A percentile compares a stretch with the other conserved stretches of the same genome.
Evolutionary conservation across 768 basidiomycete genomes (phyloP).

Genomic region (Phanerochaete sordida): DNA sequence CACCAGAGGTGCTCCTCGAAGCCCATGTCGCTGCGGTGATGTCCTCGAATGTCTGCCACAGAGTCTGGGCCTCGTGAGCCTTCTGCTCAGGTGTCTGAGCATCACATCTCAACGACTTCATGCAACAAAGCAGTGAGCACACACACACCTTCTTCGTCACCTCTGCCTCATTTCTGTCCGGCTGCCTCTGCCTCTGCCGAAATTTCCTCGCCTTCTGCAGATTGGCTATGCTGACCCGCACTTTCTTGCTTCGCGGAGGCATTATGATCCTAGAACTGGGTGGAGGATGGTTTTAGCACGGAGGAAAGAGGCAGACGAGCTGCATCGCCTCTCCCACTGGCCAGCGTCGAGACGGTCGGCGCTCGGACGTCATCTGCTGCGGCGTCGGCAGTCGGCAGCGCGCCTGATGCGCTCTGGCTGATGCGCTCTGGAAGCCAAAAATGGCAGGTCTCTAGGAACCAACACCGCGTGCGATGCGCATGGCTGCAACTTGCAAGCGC

Average conservation of each 20-base stretch:
- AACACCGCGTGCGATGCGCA: background rate
- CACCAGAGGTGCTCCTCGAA: background rate
- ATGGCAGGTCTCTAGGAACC: background rate
- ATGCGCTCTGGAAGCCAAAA: background rate
- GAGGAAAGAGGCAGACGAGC: background rate
- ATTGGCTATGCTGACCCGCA: background rate
- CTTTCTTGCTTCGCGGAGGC: background rate
- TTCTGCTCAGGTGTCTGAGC: background rate
- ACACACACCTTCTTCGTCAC: background rate
- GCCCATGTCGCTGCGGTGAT: background rate
- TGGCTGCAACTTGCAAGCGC: background rate
- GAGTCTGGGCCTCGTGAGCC: background rate
- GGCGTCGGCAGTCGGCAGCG: too few relatives aligned
- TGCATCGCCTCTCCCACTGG: too few relatives aligned
- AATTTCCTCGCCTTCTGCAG: background rate
- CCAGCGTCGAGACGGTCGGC: too few relatives aligned
- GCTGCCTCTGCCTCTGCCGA: background rate
- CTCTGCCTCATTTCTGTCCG: background rate
- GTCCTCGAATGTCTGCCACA: conserved; percentile 2
- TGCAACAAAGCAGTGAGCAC: background rate
- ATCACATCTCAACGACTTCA: background rate
- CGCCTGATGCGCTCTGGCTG: background rate
- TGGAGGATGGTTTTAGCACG: background rate
- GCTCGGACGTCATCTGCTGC: too few relatives aligned
- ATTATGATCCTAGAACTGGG: background rate